Evolutionary conservation across 2,329 filamentous ascomycete species (phyloP).

Genomic region (Cladobotryum mycophilum): DNA sequence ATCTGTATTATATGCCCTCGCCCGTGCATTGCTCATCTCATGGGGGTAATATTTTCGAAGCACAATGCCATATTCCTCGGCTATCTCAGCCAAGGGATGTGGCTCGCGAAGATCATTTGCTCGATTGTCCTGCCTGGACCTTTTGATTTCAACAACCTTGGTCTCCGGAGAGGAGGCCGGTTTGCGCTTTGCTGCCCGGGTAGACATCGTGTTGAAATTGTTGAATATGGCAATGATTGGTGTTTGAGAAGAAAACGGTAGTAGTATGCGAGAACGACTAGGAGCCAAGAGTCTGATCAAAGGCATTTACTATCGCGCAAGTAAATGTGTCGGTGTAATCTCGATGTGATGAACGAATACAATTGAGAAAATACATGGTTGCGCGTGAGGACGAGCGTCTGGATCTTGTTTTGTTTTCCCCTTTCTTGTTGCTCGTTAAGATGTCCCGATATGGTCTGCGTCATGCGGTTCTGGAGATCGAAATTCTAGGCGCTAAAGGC

Average conservation of each 20-base stretch:
- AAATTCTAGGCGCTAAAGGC: constrained; percentile 4
- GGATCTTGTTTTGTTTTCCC: neutral
- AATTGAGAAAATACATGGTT: neutral
- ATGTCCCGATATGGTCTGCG: constrained; percentile 25
- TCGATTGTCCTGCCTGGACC: constrained; percentile 23
- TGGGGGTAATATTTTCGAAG: constrained; percentile 73
- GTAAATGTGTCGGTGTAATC: no score
- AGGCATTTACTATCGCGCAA: constrained; percentile 5
- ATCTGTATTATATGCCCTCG: constrained; percentile 64
- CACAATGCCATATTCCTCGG: constrained; percentile 55
- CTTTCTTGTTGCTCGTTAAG: neutral
- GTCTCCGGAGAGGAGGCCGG: constrained; percentile 14
- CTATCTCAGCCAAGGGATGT: constrained; percentile 40
- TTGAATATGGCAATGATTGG: neutral
- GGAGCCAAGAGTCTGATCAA: neutral
- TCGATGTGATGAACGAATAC: neutral
- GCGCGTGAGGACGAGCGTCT: neutral
- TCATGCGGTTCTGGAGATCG: constrained; percentile 28
- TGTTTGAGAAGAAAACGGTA: neutral
- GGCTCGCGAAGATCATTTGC: constrained; percentile 35
- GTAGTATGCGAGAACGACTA: neutral
- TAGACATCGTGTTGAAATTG: constrained; percentile 21
- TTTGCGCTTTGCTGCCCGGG: constrained; percentile 24
- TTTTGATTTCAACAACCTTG: constrained; percentile 25
- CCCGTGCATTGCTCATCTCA: constrained; percentile 79